Conservation (phyloP, 2,329 filamentous ascomycete genomes). For the Metarhizium brunneum region DNA sequence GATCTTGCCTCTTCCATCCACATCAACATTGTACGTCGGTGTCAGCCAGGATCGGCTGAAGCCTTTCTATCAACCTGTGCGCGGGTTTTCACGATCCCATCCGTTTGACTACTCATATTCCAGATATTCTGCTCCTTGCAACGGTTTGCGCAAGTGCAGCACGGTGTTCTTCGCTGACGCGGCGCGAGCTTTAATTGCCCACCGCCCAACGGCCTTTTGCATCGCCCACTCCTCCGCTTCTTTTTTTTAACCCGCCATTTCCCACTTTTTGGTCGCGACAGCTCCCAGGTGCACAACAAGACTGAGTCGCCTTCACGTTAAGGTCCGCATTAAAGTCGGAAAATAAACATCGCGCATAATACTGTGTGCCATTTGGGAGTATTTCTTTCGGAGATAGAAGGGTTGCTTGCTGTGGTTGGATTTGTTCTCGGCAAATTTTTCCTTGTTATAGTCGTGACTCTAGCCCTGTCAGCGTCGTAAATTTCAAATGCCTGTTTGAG, state of each 20-base stretch:
- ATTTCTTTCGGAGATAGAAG: conserved; percentile 1
- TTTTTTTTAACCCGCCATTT: neutral
- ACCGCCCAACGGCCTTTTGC: neutral
- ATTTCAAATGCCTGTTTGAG: conserved; percentile 19
- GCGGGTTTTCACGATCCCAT: neutral
- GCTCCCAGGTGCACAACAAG: neutral
- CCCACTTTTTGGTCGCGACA: neutral
- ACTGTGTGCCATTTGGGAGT: neutral
- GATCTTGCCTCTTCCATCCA: neutral
- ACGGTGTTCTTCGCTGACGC: neutral
- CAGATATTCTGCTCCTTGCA: neutral
- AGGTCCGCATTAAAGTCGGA: neutral
- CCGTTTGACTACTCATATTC: neutral
- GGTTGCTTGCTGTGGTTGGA: neutral
- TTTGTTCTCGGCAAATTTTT: conserved; percentile 3
- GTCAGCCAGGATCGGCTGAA: neutral
- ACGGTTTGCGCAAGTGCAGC: neutral
- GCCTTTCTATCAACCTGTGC: neutral
- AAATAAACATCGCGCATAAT: neutral
- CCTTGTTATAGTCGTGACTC: conserved; percentile 24
- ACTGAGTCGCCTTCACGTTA: neutral
- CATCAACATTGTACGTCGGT: neutral
- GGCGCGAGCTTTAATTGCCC: neutral
- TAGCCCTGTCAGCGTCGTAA: conserved; percentile 24
- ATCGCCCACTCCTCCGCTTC: neutral